phyloP scores from a whole-genome alignment of 2,329 filamentous ascomycete species.

The Remersonia thermophila region DNA sequence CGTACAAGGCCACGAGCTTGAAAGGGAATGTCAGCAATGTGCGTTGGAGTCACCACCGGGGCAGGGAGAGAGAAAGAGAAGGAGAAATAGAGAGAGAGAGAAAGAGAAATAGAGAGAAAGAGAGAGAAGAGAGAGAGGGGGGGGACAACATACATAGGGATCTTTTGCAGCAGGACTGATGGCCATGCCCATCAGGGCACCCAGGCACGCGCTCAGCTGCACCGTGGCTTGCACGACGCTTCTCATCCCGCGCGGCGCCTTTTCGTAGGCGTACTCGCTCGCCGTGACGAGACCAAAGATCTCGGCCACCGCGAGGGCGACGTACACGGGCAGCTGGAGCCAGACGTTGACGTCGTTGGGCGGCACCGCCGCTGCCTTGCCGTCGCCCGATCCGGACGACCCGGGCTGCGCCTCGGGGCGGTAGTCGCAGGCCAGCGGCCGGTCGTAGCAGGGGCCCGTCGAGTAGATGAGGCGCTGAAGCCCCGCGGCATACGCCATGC shows the following conservation, averaged over 20 bases:
- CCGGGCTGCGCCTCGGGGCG: background rate
- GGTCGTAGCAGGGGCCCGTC: constrained; percentile 30
- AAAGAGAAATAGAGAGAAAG: too few species aligned
- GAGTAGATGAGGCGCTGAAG: constrained; percentile 38
- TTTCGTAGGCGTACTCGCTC: constrained; percentile 30
- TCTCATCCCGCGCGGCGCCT: constrained; percentile 29
- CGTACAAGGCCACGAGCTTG: constrained; percentile 6
- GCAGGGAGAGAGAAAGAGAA: too few species aligned
- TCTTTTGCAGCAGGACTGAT: constrained; percentile 13
- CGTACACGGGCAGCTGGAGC: constrained; percentile 31
- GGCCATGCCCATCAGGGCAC: constrained; percentile 12
- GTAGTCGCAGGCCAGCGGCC: constrained; percentile 21
- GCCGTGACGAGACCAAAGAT: constrained; percentile 30
- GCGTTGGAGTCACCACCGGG: too few species aligned
- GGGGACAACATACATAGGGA: constrained; percentile 10
- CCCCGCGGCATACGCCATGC: constrained; percentile 39
- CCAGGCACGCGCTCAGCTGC: constrained; percentile 15
- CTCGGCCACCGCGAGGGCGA: constrained; percentile 29
- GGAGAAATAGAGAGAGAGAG: too few species aligned
- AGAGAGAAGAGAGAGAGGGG: too few species aligned
- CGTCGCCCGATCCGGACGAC: background rate
- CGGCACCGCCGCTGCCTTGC: constrained; percentile 16
- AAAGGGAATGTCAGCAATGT: too few species aligned
- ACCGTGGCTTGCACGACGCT: constrained; percentile 21
- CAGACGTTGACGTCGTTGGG: constrained; percentile 32